phyloP scores from a whole-genome alignment of 1,139 yeast species.

The Magnusiomyces ingens region DNA sequence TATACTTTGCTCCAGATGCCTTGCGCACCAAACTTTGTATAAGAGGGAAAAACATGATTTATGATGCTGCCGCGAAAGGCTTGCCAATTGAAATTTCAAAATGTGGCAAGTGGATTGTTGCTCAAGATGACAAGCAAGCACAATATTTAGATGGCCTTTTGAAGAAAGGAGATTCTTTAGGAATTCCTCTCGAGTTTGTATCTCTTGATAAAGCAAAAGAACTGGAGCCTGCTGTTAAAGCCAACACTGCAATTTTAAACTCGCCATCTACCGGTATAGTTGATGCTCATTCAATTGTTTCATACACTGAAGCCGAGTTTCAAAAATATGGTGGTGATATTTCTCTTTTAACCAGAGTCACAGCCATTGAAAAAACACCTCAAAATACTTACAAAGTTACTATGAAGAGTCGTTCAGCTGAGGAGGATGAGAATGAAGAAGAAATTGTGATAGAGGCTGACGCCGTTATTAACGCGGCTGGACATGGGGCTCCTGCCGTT shows the following conservation, averaged over 20 bases:
- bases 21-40: conserved; percentile 66
- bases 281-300: conserved; percentile 70
- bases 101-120: conserved; percentile 83
- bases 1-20: conserved; percentile 66
- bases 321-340: conserved; percentile 56
- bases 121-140: conserved; percentile 61
- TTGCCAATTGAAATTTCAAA: conserved; percentile 50
- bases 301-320: conserved; percentile 49
- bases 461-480: conserved; percentile 68
- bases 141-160: conserved; percentile 51
- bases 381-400: conserved; percentile 10
- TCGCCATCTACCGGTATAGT: conserved; percentile 87
- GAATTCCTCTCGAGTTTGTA: conserved; percentile 55
- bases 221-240: conserved; percentile 61
- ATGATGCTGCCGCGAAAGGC: conserved; percentile 41
- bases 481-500: conserved; percentile 61
- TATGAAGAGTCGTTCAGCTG: conserved; percentile 20
- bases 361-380: conserved; percentile 34
- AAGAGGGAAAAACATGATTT: conserved; percentile 63
- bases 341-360: conserved; percentile 55
- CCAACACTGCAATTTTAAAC: conserved; percentile 52
- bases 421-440: conserved; percentile 26
- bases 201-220: conserved; percentile 39
- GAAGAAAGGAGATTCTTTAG: conserved; percentile 40
- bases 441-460: conserved; percentile 46